phyloP scores from a whole-genome alignment of 2,329 filamentous ascomycete genomes.

The Ceratocystis smalleyi region DNA sequence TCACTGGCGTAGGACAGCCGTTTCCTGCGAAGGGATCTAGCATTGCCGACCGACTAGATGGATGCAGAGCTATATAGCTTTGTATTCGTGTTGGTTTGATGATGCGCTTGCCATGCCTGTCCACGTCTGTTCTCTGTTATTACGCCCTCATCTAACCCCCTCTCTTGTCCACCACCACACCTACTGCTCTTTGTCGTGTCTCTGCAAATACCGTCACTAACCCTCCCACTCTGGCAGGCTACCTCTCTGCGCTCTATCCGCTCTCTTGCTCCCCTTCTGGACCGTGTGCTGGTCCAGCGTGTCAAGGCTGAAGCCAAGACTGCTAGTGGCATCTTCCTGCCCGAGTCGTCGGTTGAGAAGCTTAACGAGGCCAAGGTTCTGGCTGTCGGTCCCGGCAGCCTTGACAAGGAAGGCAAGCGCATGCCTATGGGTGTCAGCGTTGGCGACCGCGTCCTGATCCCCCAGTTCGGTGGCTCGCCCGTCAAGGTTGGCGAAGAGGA shows the following conservation, averaged over 20 bases:
- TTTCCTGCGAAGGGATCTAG: no score
- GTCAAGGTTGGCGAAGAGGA: slow-evolving; percentile 98
- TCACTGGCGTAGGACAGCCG: no score
- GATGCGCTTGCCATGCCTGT: no score
- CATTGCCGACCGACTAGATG: no score
- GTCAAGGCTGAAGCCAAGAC: slow-evolving; percentile 96
- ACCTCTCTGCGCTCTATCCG: slow-evolving; percentile 87
- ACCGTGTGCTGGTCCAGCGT: slow-evolving; percentile 96
- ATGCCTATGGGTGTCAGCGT: slow-evolving; percentile 65
- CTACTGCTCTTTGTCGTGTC: neutral
- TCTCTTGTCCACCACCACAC: neutral
- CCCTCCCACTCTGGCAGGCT: slow-evolving; percentile 28
- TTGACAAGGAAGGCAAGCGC: slow-evolving; percentile 81
- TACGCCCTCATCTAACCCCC: neutral
- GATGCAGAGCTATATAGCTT: no score
- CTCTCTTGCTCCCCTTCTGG: slow-evolving; percentile 83
- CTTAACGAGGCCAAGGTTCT: slow-evolving; percentile 95
- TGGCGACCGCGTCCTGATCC: slow-evolving; percentile 90
- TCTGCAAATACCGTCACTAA: neutral
- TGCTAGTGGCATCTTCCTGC: slow-evolving; percentile 90
- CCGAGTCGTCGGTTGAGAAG: slow-evolving; percentile 93
- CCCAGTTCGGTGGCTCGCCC: slow-evolving; percentile 86
- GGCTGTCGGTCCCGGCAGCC: slow-evolving; percentile 75
- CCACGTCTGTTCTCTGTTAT: no score
- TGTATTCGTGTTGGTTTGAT: no score